phyloP scores from a whole-genome alignment of 2,329 filamentous ascomycete species.

The Emericellopsis atlantica region DNA sequence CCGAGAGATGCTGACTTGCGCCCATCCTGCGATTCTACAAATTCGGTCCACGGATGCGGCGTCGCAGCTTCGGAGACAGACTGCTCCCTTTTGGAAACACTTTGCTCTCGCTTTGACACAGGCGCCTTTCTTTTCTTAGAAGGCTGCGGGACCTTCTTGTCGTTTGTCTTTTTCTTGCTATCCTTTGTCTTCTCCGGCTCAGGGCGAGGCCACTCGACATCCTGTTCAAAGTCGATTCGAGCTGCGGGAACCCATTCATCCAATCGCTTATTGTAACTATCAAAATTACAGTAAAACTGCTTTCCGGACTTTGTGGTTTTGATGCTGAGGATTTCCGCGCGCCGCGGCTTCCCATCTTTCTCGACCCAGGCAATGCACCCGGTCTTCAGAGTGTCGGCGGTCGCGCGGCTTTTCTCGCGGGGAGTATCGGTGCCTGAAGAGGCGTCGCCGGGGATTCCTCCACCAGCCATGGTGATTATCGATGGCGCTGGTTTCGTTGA shows the following conservation, averaged over 20 bases:
- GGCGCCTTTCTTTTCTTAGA: slow-evolving; percentile 49
- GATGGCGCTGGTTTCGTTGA: slow-evolving; percentile 5
- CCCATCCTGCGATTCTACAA: slow-evolving; percentile 32
- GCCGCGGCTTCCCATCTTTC: slow-evolving; percentile 71
- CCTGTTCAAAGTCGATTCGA: slow-evolving; percentile 74
- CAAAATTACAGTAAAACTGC: slow-evolving; percentile 93
- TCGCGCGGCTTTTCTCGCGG: slow-evolving; percentile 67
- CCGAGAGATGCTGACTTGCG: slow-evolving; percentile 28
- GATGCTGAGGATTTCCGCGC: slow-evolving; percentile 94
- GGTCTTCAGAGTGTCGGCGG: slow-evolving; percentile 60
- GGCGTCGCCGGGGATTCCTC: slow-evolving; percentile 41
- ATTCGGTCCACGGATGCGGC: slow-evolving; percentile 40
- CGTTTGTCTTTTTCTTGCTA: slow-evolving; percentile 58
- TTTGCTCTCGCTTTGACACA: slow-evolving; percentile 39
- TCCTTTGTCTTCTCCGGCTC: slow-evolving; percentile 75
- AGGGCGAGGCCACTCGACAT: slow-evolving; percentile 92
- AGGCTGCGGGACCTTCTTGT: slow-evolving; percentile 37
- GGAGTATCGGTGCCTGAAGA: slow-evolving; percentile 31
- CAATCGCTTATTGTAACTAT: slow-evolving; percentile 86
- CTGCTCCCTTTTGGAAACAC: slow-evolving; percentile 19
- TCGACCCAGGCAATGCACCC: slow-evolving; percentile 50
- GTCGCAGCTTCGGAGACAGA: slow-evolving; percentile 36
- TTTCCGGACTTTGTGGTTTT: slow-evolving; percentile 78
- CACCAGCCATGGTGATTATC: slow-evolving; percentile 36
- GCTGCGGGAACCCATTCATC: slow-evolving; percentile 78